phyloP scores from a whole-genome alignment of 495 filamentous ascomycete genomes.

The Beverwykella pulmonaria region DNA sequence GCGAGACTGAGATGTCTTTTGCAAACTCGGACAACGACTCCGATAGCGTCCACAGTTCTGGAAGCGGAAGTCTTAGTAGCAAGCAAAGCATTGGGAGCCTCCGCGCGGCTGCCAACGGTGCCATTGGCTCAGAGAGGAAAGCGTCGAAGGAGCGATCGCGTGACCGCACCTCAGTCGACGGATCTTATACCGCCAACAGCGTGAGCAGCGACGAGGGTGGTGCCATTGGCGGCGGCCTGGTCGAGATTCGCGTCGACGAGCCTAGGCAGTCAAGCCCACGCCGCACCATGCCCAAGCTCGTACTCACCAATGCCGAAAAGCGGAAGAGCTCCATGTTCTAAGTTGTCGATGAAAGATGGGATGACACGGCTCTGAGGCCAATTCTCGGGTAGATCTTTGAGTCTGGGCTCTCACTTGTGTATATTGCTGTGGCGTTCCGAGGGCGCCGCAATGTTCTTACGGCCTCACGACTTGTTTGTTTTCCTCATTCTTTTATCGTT shows the following conservation, averaged over 20 bases:
- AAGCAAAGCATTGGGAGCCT: constrained; percentile 78
- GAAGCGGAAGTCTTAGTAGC: constrained; percentile 77
- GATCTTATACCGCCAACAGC: constrained; percentile 61
- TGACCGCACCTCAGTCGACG: constrained; percentile 56
- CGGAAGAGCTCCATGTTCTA: constrained; percentile 73
- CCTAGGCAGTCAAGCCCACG: constrained; percentile 57
- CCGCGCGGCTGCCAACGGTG: constrained; percentile 75
- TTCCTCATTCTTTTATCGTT: constrained; percentile 18
- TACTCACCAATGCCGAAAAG: constrained; percentile 88
- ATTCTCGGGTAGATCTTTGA: constrained; percentile 25
- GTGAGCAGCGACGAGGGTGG: constrained; percentile 63
- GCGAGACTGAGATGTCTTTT: constrained; percentile 80
- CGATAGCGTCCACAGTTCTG: constrained; percentile 76
- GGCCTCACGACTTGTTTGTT: constrained; percentile 36
- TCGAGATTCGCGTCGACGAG: constrained; percentile 55
- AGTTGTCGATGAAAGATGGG: constrained; percentile 16
- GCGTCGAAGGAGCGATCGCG: constrained; percentile 51
- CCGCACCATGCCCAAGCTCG: constrained; percentile 82
- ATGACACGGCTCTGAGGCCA: background rate
- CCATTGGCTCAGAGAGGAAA: constrained; percentile 82
- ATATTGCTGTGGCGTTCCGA: constrained; percentile 27
- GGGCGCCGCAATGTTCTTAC: constrained; percentile 29
- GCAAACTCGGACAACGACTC: constrained; percentile 73
- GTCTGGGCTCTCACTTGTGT: constrained; percentile 21
- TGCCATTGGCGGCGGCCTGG: constrained; percentile 57